phyloP scores from a whole-genome alignment of 371 early-diverging fungal genomes.

The Encephalitozoon romaleae region DNA sequence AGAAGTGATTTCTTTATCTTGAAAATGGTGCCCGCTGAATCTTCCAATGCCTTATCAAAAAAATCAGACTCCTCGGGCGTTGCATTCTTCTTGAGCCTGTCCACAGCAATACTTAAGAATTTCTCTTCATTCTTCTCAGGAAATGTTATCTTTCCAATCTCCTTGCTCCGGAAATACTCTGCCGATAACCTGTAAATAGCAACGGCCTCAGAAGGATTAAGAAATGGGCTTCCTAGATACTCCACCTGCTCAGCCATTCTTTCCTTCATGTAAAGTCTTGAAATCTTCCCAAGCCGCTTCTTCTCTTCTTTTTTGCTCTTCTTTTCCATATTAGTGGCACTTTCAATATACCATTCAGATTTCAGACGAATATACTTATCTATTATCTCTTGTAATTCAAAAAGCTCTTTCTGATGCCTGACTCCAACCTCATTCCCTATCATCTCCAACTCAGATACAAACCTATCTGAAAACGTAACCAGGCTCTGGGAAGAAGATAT shows the following conservation, averaged over 20 bases:
- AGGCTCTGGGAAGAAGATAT: slow-evolving; percentile 64
- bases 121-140: slow-evolving; percentile 97
- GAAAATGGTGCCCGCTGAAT: slow-evolving; percentile 80
- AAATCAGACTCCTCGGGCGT: slow-evolving; percentile 90
- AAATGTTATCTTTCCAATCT: slow-evolving; percentile 91
- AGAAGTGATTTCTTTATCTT: slow-evolving; percentile 85
- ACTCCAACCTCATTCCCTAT: background rate
- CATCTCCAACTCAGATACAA: background rate
- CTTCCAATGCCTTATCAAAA: slow-evolving; percentile 90
- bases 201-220: slow-evolving; percentile 78
- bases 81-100: slow-evolving; percentile 80
- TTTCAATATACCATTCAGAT: slow-evolving; percentile 97
- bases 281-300: slow-evolving; percentile 90
- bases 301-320: slow-evolving; percentile 76
- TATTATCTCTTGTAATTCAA: slow-evolving; percentile 92
- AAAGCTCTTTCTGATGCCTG: slow-evolving; percentile 64
- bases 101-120: slow-evolving; percentile 79
- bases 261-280: slow-evolving; percentile 91
- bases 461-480: background rate
- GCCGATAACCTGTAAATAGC: slow-evolving; percentile 64
- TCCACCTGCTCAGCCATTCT: slow-evolving; percentile 94
- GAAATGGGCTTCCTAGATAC: slow-evolving; percentile 64
- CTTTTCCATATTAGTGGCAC: slow-evolving; percentile 69
- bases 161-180: slow-evolving; percentile 90
- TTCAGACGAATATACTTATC: slow-evolving; percentile 88